Base-by-base conservation (phyloP, 2,329 filamentous ascomycete genomes). In the Taxawa tesnikishii region DNA sequence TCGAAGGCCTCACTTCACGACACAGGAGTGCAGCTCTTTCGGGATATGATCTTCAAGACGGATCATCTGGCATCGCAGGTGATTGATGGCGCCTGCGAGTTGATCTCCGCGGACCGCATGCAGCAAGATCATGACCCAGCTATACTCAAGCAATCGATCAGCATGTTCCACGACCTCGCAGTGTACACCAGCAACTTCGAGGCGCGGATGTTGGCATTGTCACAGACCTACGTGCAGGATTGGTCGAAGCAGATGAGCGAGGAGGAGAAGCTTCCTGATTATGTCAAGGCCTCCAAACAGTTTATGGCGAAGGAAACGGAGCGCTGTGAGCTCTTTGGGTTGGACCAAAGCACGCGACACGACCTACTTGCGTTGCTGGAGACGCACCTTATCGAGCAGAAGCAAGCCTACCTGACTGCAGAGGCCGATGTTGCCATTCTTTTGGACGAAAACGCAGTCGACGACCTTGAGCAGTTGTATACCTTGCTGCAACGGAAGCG, bases 151-250 rank as follows among this genome's bases (percentile, higher is more conserved):
- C 75, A 83, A 34, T 70, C 81, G 0, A 73, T 96, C 31, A 71
- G 75, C 37, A 84, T 94, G 72, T 70, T 96, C 39, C 78, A 92
- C 44, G 73, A 85, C n/a, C 70, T 94, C 28, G 75, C 77, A 33
- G 73, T 88, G 3, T 98, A 96, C 53, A 72, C 68, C 1, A 78
- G 68, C 38, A 65, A 72, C 10, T 94, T 98, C 44, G 90, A 96
- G 55, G 76, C 79, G 4, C 61, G 66, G 4, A 79, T 94, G 40
- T 58, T 94, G 32, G 58, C 65, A 6, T 55, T 69, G 5, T 90
- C 88, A 1, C 67, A 73, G 32, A 50, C 58, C 0, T 94, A 79
- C 47, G 77, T 90, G 41, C 50, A 60, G 15, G 62, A 70, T 4
- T 90, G 85, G 63, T 80, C 79, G 2, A 68, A 78, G 34, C 65